phyloP scores from a whole-genome alignment of 1,284 basidiomycete genomes.

The Trichosporon inkin region DNA sequence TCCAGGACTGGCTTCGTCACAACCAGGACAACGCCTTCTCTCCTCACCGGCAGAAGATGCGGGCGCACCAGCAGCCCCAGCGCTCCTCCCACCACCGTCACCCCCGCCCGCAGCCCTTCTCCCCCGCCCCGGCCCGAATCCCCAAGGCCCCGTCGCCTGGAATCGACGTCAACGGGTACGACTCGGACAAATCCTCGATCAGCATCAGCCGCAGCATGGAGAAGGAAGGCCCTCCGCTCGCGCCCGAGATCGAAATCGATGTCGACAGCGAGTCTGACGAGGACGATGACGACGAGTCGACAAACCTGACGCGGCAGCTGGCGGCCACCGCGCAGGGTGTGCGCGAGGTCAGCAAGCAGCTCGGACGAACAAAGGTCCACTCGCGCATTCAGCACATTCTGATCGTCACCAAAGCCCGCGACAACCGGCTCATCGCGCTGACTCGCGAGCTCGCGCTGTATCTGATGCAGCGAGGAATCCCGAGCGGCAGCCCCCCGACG shows the following conservation, averaged over 20 bases:
- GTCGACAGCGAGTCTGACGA: slow-evolving; percentile 15
- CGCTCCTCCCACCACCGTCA: background rate
- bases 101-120: slow-evolving; percentile 10
- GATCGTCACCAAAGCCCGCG: slow-evolving; percentile 96
- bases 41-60: slow-evolving; percentile 6
- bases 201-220: slow-evolving; percentile 21
- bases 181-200: slow-evolving; percentile 32
- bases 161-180: slow-evolving; percentile 30
- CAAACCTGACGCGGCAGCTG: slow-evolving; percentile 80
- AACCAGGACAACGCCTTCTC: slow-evolving; percentile 19
- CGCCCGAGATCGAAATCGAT: slow-evolving; percentile 10
- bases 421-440: slow-evolving; percentile 91
- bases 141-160: background rate
- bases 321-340: slow-evolving; percentile 97
- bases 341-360: slow-evolving; percentile 97
- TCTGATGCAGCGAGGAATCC: slow-evolving; percentile 69
- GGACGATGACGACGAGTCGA: slow-evolving; percentile 57
- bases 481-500: slow-evolving; percentile 12
- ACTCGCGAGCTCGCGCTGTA: slow-evolving; percentile 93
- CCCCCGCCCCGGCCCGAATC: slow-evolving; percentile 9
- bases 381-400: slow-evolving; percentile 88
- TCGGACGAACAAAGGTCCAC: slow-evolving; percentile 90
- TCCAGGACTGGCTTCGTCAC: slow-evolving; percentile 43
- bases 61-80: background rate
- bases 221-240: slow-evolving; percentile 21